Evolutionary conservation across 768 basidiomycete genomes (phyloP).

Genomic region (Leccinum longicurvipes): DNA sequence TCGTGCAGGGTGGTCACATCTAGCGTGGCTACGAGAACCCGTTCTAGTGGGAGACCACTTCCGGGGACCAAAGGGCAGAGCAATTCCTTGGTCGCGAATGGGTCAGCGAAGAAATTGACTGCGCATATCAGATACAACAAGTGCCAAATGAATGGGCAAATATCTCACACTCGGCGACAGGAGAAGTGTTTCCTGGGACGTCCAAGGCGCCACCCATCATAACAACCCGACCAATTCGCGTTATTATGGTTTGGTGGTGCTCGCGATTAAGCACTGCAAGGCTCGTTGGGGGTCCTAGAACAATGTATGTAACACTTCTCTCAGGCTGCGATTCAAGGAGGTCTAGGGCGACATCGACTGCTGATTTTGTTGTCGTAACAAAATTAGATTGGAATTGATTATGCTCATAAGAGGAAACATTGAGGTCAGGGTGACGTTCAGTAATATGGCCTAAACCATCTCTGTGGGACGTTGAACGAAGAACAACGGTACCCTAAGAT

Average conservation of each 20-base stretch:
- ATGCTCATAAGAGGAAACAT: constrained; percentile 20
- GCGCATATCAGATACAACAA: not conserved
- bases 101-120: constrained; percentile 90
- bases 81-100: constrained; percentile 74
- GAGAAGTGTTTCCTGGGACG: constrained; percentile 82
- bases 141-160: not conserved
- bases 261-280: constrained; percentile 62
- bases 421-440: constrained; percentile 63
- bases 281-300: constrained; percentile 77
- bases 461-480: constrained; percentile 33
- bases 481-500: not conserved
- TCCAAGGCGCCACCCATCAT: constrained; percentile 95
- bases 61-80: constrained; percentile 41
- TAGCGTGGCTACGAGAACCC: constrained; percentile 69
- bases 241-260: constrained; percentile 49
- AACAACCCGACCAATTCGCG: constrained; percentile 69
- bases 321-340: constrained; percentile 50
- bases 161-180: constrained; percentile 77
- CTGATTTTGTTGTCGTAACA: constrained; percentile 42
- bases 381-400: constrained; percentile 42
- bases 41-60: constrained; percentile 55
- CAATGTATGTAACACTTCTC: constrained; percentile 65
- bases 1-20: constrained; percentile 83
- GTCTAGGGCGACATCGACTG: constrained; percentile 51
- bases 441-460: constrained; percentile 67